These are phyloP conservation scores for Vitis labrusca DNA, from an alignment of 164 flowering plant genomes.

Conservation along the genomic window DNA sequence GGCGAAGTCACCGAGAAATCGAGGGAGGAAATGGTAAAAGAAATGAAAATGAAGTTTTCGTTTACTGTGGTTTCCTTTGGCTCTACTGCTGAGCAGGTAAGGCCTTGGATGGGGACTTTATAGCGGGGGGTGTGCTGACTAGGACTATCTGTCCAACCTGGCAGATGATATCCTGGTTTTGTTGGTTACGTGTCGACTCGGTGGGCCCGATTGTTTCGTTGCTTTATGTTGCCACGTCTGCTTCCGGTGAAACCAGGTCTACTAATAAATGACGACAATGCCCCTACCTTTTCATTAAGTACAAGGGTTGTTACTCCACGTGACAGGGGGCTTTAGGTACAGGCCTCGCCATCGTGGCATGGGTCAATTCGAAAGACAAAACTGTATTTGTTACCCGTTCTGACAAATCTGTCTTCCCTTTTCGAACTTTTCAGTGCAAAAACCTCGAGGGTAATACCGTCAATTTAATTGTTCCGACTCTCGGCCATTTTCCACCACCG, in stretches of 20 bases:
- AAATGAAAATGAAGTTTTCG: background rate
- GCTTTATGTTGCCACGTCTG: constrained; percentile 10
- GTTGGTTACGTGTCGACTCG: constrained; percentile 2
- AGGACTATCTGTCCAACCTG: constrained; percentile 5
- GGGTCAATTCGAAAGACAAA: too few relatives aligned
- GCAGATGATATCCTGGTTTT: background rate
- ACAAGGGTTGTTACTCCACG: background rate
- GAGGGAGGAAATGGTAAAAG: too few relatives aligned
- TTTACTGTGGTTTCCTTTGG: background rate
- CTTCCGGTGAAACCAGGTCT: background rate
- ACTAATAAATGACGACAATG: background rate
- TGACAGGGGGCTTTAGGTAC: background rate
- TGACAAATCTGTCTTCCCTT: too few relatives aligned
- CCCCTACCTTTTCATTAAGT: background rate
- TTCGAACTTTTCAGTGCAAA: too few relatives aligned
- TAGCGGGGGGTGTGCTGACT: constrained; percentile 6
- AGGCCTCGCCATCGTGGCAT: too few relatives aligned
- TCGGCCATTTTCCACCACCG: too few relatives aligned
- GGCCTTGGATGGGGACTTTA: background rate
- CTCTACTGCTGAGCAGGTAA: too few relatives aligned
- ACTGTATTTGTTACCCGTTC: too few relatives aligned
- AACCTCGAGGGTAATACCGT: too few relatives aligned
- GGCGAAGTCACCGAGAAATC: background rate
- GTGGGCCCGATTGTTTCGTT: background rate
- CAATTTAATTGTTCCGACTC: too few relatives aligned